phyloP scores from a whole-genome alignment of 139 green algal genomes.

The Micractinium sp. region DNA sequence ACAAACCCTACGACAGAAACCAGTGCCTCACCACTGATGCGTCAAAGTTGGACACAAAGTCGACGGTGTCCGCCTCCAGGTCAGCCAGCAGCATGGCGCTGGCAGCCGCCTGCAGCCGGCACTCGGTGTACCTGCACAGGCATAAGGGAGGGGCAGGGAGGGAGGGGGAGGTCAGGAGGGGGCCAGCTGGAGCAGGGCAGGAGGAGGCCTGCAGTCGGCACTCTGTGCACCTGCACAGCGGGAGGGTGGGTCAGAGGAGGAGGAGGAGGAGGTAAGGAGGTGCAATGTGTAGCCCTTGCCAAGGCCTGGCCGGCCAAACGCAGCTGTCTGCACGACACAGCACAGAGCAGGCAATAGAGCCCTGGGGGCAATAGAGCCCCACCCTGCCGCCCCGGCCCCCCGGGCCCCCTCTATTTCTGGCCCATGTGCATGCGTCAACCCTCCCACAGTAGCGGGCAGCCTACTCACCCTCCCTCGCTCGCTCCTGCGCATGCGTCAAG shows the following conservation, averaged over 20 bases:
- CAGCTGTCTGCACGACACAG: no score
- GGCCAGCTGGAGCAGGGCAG: neutral
- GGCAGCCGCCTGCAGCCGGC: slow-evolving; percentile 66
- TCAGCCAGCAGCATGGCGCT: slow-evolving; percentile 84
- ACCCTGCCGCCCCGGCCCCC: no score
- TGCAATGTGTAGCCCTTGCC: no score
- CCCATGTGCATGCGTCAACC: no score
- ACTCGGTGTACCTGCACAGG: slow-evolving; percentile 70
- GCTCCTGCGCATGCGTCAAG: no score
- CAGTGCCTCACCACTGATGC: slow-evolving; percentile 60
- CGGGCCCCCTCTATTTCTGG: no score
- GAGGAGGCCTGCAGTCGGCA: no score
- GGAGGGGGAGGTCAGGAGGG: neutral
- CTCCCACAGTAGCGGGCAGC: no score
- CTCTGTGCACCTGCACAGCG: neutral
- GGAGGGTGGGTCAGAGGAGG: neutral
- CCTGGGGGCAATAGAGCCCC: no score
- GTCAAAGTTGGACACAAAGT: slow-evolving; percentile 89
- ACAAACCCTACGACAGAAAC: neutral
- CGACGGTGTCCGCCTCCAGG: slow-evolving; percentile 84
- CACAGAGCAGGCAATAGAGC: no score
- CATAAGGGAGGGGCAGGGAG: neutral
- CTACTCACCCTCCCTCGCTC: no score
- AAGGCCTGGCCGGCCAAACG: neutral
- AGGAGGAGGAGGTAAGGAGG: neutral